Evolutionary conservation across 2,329 filamentous ascomycete genomes (phyloP).

Genomic region (Dendryphion nanum): DNA sequence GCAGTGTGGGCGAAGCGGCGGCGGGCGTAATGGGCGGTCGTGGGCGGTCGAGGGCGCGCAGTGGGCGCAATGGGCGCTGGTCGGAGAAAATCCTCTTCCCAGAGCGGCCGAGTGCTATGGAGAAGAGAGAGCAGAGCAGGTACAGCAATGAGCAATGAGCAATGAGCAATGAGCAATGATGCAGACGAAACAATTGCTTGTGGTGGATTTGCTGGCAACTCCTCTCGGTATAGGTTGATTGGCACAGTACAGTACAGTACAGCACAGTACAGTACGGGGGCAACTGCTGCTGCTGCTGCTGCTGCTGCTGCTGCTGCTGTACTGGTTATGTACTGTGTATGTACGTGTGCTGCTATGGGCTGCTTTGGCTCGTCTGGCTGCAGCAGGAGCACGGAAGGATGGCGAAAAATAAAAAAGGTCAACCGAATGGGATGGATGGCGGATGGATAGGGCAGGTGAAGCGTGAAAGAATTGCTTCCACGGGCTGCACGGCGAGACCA

Average conservation of each 20-base stretch:
- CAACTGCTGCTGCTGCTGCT: slow-evolving; percentile 2
- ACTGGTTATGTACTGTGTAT: too few species aligned
- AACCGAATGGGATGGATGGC: too few species aligned
- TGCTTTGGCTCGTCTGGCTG: too few species aligned
- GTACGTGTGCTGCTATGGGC: too few species aligned
- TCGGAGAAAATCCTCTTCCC: not conserved
- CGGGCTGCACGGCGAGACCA: too few species aligned
- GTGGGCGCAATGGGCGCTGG: not conserved
- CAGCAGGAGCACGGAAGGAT: too few species aligned
- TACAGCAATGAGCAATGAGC: not conserved
- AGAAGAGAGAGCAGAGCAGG: not conserved
- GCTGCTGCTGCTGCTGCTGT: not conserved
- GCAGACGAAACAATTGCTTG: not conserved
- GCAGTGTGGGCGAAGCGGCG: too few species aligned
- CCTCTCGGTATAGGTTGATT: not conserved
- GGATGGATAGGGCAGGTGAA: too few species aligned
- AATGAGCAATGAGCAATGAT: not conserved
- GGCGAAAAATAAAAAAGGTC: too few species aligned
- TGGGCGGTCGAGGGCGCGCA: not conserved
- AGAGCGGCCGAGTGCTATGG: not conserved
- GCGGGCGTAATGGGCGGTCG: not conserved
- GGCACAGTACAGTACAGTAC: not conserved
- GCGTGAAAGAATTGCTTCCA: too few species aligned
- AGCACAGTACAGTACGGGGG: too few species aligned
- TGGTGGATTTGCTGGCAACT: not conserved